Percentiles rank a stretch among this genome's conserved stretches.
Evolutionary conservation across 257 asterid species (phyloP).

Genomic region (Datura wrightii): DNA sequence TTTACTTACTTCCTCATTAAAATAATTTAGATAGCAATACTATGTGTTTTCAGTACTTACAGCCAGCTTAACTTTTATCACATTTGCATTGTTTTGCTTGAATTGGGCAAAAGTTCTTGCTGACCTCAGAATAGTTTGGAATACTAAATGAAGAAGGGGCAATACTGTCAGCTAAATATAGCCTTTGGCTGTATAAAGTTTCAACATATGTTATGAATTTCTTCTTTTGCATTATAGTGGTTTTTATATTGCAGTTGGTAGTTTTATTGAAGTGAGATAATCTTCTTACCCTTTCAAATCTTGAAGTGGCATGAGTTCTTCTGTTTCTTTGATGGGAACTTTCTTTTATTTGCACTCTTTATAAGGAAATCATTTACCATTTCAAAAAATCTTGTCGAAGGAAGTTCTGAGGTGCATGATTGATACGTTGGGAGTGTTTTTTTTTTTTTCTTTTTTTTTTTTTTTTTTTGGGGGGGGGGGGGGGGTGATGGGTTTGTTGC

Average conservation of each 20-base stretch:
- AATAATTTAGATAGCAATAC: not conserved
- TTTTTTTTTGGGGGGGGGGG: not conserved
- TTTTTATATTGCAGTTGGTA: not conserved
- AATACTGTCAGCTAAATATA: not conserved
- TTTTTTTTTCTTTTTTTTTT: no score
- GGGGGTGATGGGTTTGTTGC: not conserved
- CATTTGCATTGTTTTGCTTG: not conserved
- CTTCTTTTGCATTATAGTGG: not conserved
- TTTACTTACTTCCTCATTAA: conserved; percentile 19
- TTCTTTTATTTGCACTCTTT: not conserved
- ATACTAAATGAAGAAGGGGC: conserved; percentile 23
- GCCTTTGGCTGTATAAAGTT: not conserved
- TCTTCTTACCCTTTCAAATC: conserved; percentile 6
- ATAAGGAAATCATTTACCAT: not conserved
- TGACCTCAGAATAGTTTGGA: not conserved
- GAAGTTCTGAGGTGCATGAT: not conserved
- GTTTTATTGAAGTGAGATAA: not conserved
- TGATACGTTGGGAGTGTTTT: not conserved
- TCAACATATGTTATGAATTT: conserved; percentile 4
- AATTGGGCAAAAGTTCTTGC: not conserved
- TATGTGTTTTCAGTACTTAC: not conserved
- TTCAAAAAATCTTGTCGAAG: not conserved
- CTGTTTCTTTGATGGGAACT: not conserved
- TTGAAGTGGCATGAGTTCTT: not conserved
- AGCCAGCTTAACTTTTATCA: not conserved